phyloP scores from a whole-genome alignment of 495 filamentous ascomycete genomes.

The Aspergillus nanangensis region DNA sequence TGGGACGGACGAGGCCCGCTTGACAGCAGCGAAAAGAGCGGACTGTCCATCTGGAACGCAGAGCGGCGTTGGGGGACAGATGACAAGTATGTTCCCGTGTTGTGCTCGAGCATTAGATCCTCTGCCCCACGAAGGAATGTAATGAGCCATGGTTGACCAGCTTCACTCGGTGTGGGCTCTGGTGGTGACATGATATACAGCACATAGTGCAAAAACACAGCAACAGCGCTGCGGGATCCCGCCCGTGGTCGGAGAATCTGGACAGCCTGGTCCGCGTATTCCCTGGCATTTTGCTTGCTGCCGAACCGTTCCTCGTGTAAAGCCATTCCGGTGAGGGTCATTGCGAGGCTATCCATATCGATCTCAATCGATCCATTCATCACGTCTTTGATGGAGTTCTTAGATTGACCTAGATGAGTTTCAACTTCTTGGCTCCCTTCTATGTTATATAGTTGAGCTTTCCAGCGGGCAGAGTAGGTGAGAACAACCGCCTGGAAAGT shows the following conservation, averaged over 20 bases:
- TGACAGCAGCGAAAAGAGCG: slow-evolving; percentile 38
- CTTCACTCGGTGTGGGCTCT: slow-evolving; percentile 1
- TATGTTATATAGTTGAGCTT: slow-evolving; percentile 22
- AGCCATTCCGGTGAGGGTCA: slow-evolving; percentile 36
- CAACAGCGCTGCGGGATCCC: slow-evolving; percentile 19
- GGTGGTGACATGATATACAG: slow-evolving; percentile 27
- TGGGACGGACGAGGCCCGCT: slow-evolving; percentile 41
- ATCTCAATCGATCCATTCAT: slow-evolving; percentile 12
- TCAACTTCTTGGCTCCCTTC: slow-evolving; percentile 20
- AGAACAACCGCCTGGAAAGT: slow-evolving; percentile 36
- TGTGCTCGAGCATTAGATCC: slow-evolving; percentile 32
- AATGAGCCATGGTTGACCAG: slow-evolving; percentile 27
- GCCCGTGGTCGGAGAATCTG: slow-evolving; percentile 28
- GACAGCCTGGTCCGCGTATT: slow-evolving; percentile 27
- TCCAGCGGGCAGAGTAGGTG: slow-evolving; percentile 37
- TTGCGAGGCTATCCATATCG: slow-evolving; percentile 25
- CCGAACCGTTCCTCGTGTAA: slow-evolving; percentile 43
- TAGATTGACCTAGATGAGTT: slow-evolving; percentile 19
- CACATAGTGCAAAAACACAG: slow-evolving; percentile 36
- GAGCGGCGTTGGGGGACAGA: slow-evolving; percentile 26
- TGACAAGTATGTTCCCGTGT: slow-evolving; percentile 18
- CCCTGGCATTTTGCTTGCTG: slow-evolving; percentile 19
- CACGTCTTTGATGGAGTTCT: slow-evolving; percentile 23
- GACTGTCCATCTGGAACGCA: slow-evolving; percentile 37
- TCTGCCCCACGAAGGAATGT: slow-evolving; percentile 36